Conservation (phyloP, 2,329 filamentous ascomycete genomes). For the Orbilia javanica region DNA sequence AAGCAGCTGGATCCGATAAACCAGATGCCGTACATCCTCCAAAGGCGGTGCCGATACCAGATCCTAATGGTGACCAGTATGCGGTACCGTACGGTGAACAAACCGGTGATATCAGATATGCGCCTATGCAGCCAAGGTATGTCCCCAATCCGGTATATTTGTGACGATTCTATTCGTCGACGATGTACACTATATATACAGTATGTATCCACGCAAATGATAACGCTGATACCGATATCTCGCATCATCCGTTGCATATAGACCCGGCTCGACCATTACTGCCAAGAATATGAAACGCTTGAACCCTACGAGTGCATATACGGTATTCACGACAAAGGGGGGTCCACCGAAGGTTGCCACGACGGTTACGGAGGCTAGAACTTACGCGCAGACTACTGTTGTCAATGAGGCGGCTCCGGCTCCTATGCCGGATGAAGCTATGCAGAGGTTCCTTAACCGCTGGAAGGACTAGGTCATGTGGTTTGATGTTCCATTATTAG, state of each 20-base stretch:
- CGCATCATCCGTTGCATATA: background rate
- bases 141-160: background rate
- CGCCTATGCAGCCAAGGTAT: conserved; percentile 65
- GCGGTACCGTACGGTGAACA: conserved; percentile 64
- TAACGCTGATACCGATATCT: background rate
- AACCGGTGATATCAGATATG: conserved; percentile 65
- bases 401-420: conserved; percentile 63
- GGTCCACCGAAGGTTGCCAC: conserved; percentile 62
- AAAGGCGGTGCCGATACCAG: conserved; percentile 19
- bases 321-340: conserved; percentile 63
- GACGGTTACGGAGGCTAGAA: conserved; percentile 64
- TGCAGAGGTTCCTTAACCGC: conserved; percentile 64
- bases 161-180: background rate
- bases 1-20: conserved; percentile 64
- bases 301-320: conserved; percentile 64
- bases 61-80: conserved; percentile 59
- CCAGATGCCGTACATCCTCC: conserved; percentile 44
- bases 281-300: conserved; percentile 64
- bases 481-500: background rate
- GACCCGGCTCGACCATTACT: conserved; percentile 64
- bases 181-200: too few relatives aligned
- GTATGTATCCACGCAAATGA: too few relatives aligned
- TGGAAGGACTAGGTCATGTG: conserved; percentile 64
- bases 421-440: conserved; percentile 63
- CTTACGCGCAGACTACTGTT: conserved; percentile 63